Evolutionary conservation across 768 basidiomycete species (phyloP).

Genomic region (Epithele typhae): DNA sequence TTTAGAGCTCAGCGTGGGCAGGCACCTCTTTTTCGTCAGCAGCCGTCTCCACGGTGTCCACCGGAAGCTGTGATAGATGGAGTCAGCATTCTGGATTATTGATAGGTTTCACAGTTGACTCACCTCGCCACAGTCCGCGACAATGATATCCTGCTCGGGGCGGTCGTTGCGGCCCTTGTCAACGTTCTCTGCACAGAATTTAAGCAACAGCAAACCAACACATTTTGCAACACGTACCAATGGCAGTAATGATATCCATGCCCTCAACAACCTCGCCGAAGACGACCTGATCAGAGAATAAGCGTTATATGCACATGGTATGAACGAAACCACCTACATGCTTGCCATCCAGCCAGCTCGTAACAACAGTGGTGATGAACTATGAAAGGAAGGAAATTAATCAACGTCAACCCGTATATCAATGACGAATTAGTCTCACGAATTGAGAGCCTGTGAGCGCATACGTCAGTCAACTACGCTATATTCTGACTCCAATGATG

Average conservation of each 20-base stretch:
- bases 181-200: constrained; percentile 58
- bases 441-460: constrained; percentile 74
- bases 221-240: constrained; percentile 43
- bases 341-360: constrained; percentile 87
- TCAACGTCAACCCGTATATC: not conserved
- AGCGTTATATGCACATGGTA: too few relatives aligned
- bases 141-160: constrained; percentile 73
- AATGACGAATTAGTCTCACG: constrained; percentile 39
- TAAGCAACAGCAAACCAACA: not conserved
- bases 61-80: constrained; percentile 41
- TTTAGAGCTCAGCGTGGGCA: constrained; percentile 89
- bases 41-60: constrained; percentile 51
- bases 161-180: constrained; percentile 67
- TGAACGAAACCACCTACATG: constrained; percentile 47
- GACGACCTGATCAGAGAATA: constrained; percentile 57
- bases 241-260: constrained; percentile 76
- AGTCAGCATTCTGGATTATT: too few relatives aligned
- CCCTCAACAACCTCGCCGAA: constrained; percentile 92
- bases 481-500: not conserved
- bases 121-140: constrained; percentile 88
- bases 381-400: constrained; percentile 27
- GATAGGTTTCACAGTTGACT: too few relatives aligned
- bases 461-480: constrained; percentile 7
- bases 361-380: constrained; percentile 91
- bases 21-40: constrained; percentile 85